Base-by-base conservation (phyloP, 2,329 filamentous ascomycete genomes). In the Xylaria sp. region DNA sequence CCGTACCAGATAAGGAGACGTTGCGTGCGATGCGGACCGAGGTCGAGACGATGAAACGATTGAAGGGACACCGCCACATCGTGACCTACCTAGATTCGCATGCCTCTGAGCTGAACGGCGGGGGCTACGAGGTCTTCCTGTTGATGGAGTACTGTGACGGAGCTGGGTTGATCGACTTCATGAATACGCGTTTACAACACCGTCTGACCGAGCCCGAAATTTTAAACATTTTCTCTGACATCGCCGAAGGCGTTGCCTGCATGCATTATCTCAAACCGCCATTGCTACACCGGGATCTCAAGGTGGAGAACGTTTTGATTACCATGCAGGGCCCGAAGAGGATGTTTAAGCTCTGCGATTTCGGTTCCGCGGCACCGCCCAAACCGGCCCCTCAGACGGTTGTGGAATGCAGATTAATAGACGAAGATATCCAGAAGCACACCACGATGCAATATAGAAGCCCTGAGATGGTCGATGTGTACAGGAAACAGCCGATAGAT, bases 1-100 rank as follows among this genome's bases (percentile, higher is more conserved):
- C 96, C 41, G 96, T 98, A 60, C 94, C 96, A 36, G 96, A 99
- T 82, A 97, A 97, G 85, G 93, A 97, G 72, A 89, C 95, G 66
- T 85, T 99, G 82, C 92, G 93, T 70, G 94, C 93, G 80, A 98
- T 99, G 96, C 90, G 96, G 80, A 98, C 91, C 73, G 96, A 99
- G 85, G 96, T 99, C 74, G 96, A 99, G 83, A 99, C 96, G 15
- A 99, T 99, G 96, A 99, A 99, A 89, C 94, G 96, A 81, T 87
- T 99, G 75, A 97, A 97, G 85, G 96, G 96, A 65, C 96, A 98
- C 86, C 90, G 90, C 70, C 91, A 96, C 75, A 98, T 99, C 77
- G 96, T 99, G 76, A 97, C 92, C 67, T 99, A 99, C 82, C 94
- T 98, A 79, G 96, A 99, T 83, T 98, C 95, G 72, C 96, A 99